A percentile compares a stretch with the other conserved stretches of the same genome.
Evolutionary conservation across 768 basidiomycete species (phyloP).

Genomic region (Suillus sp.): DNA sequence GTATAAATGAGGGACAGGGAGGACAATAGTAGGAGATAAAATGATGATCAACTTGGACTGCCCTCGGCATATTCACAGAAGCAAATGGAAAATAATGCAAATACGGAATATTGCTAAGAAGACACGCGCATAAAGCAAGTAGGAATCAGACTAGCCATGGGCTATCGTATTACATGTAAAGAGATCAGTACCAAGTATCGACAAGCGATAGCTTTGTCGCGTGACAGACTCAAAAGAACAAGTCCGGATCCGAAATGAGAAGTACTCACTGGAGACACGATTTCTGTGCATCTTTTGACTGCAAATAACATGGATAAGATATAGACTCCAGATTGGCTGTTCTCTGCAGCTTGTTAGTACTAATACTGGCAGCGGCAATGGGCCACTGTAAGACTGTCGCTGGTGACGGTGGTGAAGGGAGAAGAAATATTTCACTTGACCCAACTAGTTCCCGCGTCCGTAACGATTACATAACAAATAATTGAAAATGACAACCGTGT

Average conservation of each 20-base stretch:
- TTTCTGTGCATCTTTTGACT: slow-evolving; percentile 39
- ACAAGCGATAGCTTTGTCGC: slow-evolving; percentile 38
- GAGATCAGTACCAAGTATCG: slow-evolving; percentile 33
- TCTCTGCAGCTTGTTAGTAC: slow-evolving; percentile 20
- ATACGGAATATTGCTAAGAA: slow-evolving; percentile 21
- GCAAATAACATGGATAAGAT: slow-evolving; percentile 39
- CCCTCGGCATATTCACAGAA: slow-evolving; percentile 28
- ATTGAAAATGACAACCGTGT: slow-evolving; percentile 6
- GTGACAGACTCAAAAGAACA: slow-evolving; percentile 28
- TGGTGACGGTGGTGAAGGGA: slow-evolving; percentile 35
- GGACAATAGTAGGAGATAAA: slow-evolving; percentile 22
- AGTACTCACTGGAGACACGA: slow-evolving; percentile 36
- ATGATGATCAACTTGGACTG: slow-evolving; percentile 25
- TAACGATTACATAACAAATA: slow-evolving; percentile 13
- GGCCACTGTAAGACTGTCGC: slow-evolving; percentile 33
- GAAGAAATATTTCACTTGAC: slow-evolving; percentile 25
- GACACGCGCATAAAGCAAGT: slow-evolving; percentile 17
- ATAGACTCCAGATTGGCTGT: slow-evolving; percentile 38
- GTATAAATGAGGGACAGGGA: slow-evolving; percentile 16
- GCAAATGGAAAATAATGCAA: slow-evolving; percentile 18
- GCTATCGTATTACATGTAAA: slow-evolving; percentile 41
- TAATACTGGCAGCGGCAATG: slow-evolving; percentile 26
- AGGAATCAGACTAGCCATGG: slow-evolving; percentile 16
- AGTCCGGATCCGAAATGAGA: slow-evolving; percentile 29
- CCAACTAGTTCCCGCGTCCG: slow-evolving; percentile 35